Base-by-base conservation (phyloP, 768 basidiomycete species). In the Suillus plorans region DNA sequence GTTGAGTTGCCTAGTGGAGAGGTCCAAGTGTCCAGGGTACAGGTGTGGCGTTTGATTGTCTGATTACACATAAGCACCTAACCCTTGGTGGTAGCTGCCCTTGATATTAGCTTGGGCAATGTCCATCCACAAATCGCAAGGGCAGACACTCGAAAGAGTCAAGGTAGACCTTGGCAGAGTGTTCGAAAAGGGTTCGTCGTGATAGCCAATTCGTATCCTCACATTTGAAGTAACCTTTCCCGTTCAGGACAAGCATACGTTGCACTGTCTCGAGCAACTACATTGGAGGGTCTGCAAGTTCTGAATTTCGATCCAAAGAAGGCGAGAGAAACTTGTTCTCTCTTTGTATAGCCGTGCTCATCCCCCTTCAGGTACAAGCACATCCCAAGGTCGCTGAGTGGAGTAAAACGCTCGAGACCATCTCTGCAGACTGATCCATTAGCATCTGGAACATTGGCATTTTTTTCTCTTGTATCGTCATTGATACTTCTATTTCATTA, bases 51-150 rank as follows among this genome's bases (percentile, higher is more conserved):
- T 74, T 45, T 57, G 25, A 16, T 56, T 20, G 31, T 28, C 62
- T 20, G 1, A 62, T 56, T 5, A 8, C 16, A 49, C 34, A 28
- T 14, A 2, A 9, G 20, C 4, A 13, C 20, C 58, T 59, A 7
- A 59, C 10, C 20, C 20, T 28, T 60, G 20, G 61, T 10, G 18
- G 12, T 68, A 96, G 93, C 75, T 97, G 2, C 94, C 94, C 0
- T 74, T 98, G 31, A 95, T 97, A 65, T 82, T 97, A 45, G 85
- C 96, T 0, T 99, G 96, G 97, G 96, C 97, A 0, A 97, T 98
- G 94, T 93, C 91, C 56, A 99, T 99, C 67, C 97, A 99, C 77
- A 99, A 99, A 74, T 92, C 92, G 13, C 97, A 99, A 76, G 97
- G 97, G 12, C 97, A 99, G 76, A 99, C 97, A 0, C 81, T 99